Conservation (phyloP, 768 basidiomycete species). For the Piloderma croceum region DNA sequence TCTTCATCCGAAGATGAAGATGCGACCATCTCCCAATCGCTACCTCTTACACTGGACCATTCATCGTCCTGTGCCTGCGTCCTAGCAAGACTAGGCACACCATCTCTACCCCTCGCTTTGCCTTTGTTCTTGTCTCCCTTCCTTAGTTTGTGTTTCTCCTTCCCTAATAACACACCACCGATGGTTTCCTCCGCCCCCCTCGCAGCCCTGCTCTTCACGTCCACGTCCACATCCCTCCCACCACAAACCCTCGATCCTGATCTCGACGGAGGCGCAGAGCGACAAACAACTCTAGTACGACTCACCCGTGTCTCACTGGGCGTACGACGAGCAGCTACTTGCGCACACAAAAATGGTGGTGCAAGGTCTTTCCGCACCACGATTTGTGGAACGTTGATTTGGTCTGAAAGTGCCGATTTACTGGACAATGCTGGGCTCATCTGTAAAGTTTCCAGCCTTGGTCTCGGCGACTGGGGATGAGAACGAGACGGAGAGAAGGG, state of each 20-base stretch:
- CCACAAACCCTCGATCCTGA: slow-evolving; percentile 40
- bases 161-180: too few species aligned
- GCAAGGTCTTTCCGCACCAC: slow-evolving; percentile 11
- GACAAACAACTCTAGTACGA: slow-evolving; percentile 55
- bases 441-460: too few species aligned
- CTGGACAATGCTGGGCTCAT: not conserved
- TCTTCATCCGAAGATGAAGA: slow-evolving; percentile 18
- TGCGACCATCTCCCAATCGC: slow-evolving; percentile 16
- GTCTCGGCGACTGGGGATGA: slow-evolving; percentile 5
- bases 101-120: slow-evolving; percentile 27
- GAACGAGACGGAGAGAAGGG: not conserved
- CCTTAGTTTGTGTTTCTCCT: slow-evolving; percentile 4
- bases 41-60: slow-evolving; percentile 31
- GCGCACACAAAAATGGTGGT: slow-evolving; percentile 30
- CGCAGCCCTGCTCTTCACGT: too few species aligned
- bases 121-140: slow-evolving; percentile 19
- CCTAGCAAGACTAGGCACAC: slow-evolving; percentile 58
- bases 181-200: too few species aligned
- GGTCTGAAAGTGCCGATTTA: not conserved
- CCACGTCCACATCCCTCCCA: slow-evolving; percentile 21
- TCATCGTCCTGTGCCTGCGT: slow-evolving; percentile 56
- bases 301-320: slow-evolving; percentile 35
- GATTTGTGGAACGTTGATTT: not conserved
- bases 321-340: slow-evolving; percentile 27
- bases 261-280: slow-evolving; percentile 65